Base-by-base conservation (phyloP, 345 rosid species). In the Corchorus capsularis region DNA sequence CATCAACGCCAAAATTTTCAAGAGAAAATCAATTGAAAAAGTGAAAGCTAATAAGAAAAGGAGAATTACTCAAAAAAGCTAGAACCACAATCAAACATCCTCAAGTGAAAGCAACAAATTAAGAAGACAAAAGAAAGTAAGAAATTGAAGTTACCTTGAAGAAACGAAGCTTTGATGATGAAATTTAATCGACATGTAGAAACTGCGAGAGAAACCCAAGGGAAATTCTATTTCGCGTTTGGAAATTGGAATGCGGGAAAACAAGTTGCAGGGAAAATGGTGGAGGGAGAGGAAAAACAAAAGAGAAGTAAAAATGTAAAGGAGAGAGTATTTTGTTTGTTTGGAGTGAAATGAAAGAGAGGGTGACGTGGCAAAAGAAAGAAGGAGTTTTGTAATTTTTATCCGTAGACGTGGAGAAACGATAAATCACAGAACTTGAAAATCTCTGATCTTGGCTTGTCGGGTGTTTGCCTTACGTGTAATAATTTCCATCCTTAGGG, bases 321-420 rank as follows among this genome's bases (percentile, higher is more conserved):
- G 14, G 17, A n/a, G 72, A 50, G 5, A 34, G 13, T 1, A 6
- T 9, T 34, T 8, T 14, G 65, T 13, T 6, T 64, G 15, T 39
- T 64, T 64, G 15, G 14, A 4, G 11, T 4, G 49, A 41, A 34
- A 61, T 14, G n/a, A 34, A 32, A 61, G 19, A 34, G 27, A 5
- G 7, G 69, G 27, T n/a, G 69, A 64, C 69, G 69, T 64, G 32
- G 69, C 16, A n/a, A 20, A 20, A 69, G 5, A 69, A 43, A 34
- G 45, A n/a, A 4, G 3, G 15, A 22, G 8, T 20, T 17, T 27
- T 27, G 27, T 27, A 27, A 27, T 1, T 70, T 53, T 34, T 34
- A 69, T 69, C 73, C 73, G 61, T 69, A 16, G 47, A 69, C 73
- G 73, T 69, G 73, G 73, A 69, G 61, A 34, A 69, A 52, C 47